A percentile compares a stretch with the other conserved stretches of the same genome.
Conservation (phyloP, 768 basidiomycete species). For the Macrolepiota albuminosa region DNA sequence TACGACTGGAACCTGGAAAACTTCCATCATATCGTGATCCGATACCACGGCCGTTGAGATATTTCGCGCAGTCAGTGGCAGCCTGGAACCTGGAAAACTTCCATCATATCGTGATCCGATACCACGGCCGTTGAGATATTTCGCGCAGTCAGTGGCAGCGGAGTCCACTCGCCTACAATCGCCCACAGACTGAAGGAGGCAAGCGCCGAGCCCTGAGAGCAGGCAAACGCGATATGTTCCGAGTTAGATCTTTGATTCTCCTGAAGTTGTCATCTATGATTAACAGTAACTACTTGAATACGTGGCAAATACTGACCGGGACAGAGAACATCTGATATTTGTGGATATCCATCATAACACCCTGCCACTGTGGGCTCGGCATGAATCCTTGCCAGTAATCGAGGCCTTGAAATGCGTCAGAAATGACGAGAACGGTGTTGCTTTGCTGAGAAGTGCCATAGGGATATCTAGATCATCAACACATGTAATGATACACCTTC, state of each 20-base stretch:
- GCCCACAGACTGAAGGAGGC: slow-evolving; percentile 65
- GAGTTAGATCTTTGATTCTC: slow-evolving; percentile 39
- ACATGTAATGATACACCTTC: not conserved
- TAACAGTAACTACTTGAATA: not conserved
- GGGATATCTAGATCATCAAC: slow-evolving; percentile 25
- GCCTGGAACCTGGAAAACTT: slow-evolving; percentile 61
- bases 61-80: slow-evolving; percentile 72
- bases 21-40: slow-evolving; percentile 66
- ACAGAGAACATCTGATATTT: slow-evolving; percentile 72
- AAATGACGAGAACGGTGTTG: slow-evolving; percentile 62
- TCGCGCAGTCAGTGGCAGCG: slow-evolving; percentile 73
- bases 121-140: slow-evolving; percentile 82
- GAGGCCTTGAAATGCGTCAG: slow-evolving; percentile 77
- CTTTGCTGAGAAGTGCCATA: slow-evolving; percentile 40
- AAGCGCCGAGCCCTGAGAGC: slow-evolving; percentile 40
- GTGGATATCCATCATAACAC: slow-evolving; percentile 78
- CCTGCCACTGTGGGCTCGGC: slow-evolving; percentile 45
- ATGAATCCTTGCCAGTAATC: slow-evolving; percentile 66
- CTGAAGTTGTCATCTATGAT: slow-evolving; percentile 20
- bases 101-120: slow-evolving; percentile 64
- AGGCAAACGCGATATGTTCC: slow-evolving; percentile 61
- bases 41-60: slow-evolving; percentile 77
- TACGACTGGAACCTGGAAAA: slow-evolving; percentile 53
- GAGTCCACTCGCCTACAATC: slow-evolving; percentile 86
- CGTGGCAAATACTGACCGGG: slow-evolving; percentile 31